These are phyloP conservation scores for Desmodesmus armatus DNA, from an alignment of 139 green algal genomes.

Conservation along the genomic window DNA sequence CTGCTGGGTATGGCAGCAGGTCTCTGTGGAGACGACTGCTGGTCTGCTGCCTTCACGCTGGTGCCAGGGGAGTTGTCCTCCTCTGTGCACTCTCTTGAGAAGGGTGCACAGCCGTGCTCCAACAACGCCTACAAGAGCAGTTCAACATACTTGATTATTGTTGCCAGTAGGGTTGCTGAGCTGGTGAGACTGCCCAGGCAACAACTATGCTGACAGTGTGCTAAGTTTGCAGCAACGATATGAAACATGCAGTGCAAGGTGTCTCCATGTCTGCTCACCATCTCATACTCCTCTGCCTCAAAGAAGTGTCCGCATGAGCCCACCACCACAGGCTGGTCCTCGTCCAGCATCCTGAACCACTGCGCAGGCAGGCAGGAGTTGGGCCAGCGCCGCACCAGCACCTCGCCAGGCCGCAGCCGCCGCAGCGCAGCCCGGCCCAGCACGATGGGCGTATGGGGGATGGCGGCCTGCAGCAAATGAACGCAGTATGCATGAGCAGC, in stretches of 20 bases:
- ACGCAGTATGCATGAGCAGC: background rate
- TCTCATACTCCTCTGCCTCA: slow-evolving; percentile 84
- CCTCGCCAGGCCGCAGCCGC: slow-evolving; percentile 60
- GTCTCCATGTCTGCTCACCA: slow-evolving; percentile 58
- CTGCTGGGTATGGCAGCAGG: background rate
- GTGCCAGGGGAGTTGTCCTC: too few species aligned
- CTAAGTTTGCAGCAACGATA: too few species aligned
- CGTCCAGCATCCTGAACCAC: slow-evolving; percentile 84
- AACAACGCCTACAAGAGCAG: slow-evolving; percentile 54
- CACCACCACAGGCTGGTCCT: slow-evolving; percentile 69
- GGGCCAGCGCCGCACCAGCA: slow-evolving; percentile 71
- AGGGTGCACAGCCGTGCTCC: slow-evolving; percentile 58
- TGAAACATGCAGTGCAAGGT: background rate
- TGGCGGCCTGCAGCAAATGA: slow-evolving; percentile 34
- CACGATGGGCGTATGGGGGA: slow-evolving; percentile 71
- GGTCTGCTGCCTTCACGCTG: too few species aligned
- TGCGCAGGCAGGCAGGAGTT: slow-evolving; percentile 58
- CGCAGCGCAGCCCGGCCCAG: slow-evolving; percentile 67
- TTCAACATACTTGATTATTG: background rate
- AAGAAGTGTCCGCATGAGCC: slow-evolving; percentile 83
- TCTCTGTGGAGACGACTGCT: background rate
- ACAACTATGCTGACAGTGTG: too few species aligned
- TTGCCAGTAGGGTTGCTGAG: background rate
- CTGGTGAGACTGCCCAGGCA: too few species aligned
- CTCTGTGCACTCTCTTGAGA: slow-evolving; percentile 58